Evolutionary conservation across 2,329 filamentous ascomycete genomes (phyloP), one percentile per base, ranked within the genome.

Genomic region (Penicillium fuscoglaucum): DNA sequence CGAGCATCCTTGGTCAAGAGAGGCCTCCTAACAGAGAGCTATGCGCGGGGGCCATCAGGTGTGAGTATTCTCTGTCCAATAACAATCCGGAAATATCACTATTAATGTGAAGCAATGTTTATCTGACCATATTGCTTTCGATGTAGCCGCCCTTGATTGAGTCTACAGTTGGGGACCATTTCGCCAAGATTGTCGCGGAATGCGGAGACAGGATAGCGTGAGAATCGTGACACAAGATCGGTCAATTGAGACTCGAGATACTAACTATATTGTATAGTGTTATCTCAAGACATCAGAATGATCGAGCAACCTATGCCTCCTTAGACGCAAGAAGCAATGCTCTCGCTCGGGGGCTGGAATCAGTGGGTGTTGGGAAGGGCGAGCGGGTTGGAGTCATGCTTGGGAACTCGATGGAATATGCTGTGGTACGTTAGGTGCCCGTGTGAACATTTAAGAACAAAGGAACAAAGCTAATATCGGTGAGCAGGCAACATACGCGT

Each of bases 331-430:
- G 85, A 58, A 96, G 91, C 62, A 93, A 92, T 79, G 80, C 83
- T 3, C 79, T 96, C 9, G 91, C 92, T 1, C 79, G 83, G 51
- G 90, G 90, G 0, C 78, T 97, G 17, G 77, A 83, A 26, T 84
- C 84, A 0, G 78, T 88, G 0, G 91, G 91, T 3, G 90, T 97
- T 1, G 81, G 78, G 60, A 96, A 93, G 69, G 92, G 91, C 6
- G 89, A 96, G 71, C 84, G 91, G 33, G 90, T 98, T 12, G 93
- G 90, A 15, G 86, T 97, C 28, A 93, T 88, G 60, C 78, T 97
- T 52, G 93, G 93, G 17, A 98, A 96, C 75, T 88, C 87, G 43
- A 80, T 88, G 66, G 92, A 96, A 74, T 93, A 91, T 72, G 91
- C 90, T 3, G 87, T 88, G 50, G 83, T 95, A 74, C 68, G 80